A percentile compares a stretch with the other conserved stretches of the same genome.
phyloP scores from a whole-genome alignment of 2,329 filamentous ascomycete genomes.

The Alternaria gansuensis region DNA sequence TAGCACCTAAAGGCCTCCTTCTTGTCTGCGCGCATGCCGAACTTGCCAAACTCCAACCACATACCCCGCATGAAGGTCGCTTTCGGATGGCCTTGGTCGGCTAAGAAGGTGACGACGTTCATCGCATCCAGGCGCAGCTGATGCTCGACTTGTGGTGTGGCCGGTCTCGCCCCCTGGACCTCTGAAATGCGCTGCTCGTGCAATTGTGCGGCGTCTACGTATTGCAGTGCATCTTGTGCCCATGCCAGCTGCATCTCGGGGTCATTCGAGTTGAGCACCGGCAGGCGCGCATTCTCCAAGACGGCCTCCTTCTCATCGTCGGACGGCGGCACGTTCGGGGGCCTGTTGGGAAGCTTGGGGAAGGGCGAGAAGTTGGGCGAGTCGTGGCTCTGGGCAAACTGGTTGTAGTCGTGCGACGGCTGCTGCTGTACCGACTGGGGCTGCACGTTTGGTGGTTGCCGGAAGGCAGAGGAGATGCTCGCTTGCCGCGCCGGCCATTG shows the following conservation, averaged over 20 bases:
- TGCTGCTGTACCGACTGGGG: conserved; percentile 40
- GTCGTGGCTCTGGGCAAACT: conserved; percentile 56
- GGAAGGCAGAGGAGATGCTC: conserved; percentile 51
- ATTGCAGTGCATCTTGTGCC: conserved; percentile 91
- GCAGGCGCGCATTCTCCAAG: conserved; percentile 81
- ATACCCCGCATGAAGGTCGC: conserved; percentile 94
- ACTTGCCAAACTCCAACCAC: conserved; percentile 98
- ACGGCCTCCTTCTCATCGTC: conserved; percentile 94
- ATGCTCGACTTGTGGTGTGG: conserved; percentile 87
- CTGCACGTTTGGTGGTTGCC: conserved; percentile 49
- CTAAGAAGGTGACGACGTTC: conserved; percentile 89
- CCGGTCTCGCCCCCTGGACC: conserved; percentile 68
- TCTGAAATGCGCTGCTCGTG: conserved; percentile 73
- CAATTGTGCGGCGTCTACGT: conserved; percentile 84
- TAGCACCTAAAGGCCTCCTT: conserved; percentile 93
- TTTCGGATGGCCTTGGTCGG: conserved; percentile 90
- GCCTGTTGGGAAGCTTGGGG: conserved; percentile 78
- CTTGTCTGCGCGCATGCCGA: conserved; percentile 88
- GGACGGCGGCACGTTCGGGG: conserved; percentile 88
- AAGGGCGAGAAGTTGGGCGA: conserved; percentile 89
- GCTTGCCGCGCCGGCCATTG: conserved; percentile 46
- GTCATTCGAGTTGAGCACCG: conserved; percentile 91
- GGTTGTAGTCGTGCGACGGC: conserved; percentile 52
- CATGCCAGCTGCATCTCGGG: conserved; percentile 96
- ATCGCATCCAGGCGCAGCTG: conserved; percentile 87